Evolutionary conservation across 768 basidiomycete species (phyloP).

Genomic region (Suillus brevipes): DNA sequence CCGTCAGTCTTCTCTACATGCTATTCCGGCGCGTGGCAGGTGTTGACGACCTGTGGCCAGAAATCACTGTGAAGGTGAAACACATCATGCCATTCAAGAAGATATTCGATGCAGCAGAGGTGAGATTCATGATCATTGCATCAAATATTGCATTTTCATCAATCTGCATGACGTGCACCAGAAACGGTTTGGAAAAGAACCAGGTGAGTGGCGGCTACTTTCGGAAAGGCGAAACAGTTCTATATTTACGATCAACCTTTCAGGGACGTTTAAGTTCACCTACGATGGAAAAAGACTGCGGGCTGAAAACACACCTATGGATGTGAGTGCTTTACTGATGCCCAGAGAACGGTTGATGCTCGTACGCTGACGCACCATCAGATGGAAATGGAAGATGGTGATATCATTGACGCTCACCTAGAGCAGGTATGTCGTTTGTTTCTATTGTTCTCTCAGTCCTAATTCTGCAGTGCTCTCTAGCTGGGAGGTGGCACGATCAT

Average conservation of each 20-base stretch:
- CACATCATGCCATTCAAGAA: constrained; percentile 62
- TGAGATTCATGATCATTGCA: constrained; percentile 29
- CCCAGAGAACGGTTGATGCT: background rate
- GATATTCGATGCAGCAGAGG: constrained; percentile 69
- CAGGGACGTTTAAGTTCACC: constrained; percentile 65
- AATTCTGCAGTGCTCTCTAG: constrained; percentile 10
- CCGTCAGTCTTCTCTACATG: constrained; percentile 37
- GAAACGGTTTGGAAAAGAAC: constrained; percentile 60
- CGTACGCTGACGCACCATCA: constrained; percentile 24
- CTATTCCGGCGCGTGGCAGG: constrained; percentile 7
- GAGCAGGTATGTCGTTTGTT: constrained; percentile 45
- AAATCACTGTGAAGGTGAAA: constrained; percentile 68
- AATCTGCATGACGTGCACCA: constrained; percentile 23
- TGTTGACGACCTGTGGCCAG: constrained; percentile 33
- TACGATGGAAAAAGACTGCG: constrained; percentile 54
- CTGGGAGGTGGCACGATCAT: constrained; percentile 21
- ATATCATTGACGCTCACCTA: constrained; percentile 59
- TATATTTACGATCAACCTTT: background rate
- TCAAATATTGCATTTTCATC: background rate
- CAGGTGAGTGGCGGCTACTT: constrained; percentile 40
- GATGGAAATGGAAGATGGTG: constrained; percentile 62
- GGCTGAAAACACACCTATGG: constrained; percentile 52
- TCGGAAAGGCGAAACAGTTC: background rate
- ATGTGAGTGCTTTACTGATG: constrained; percentile 37
- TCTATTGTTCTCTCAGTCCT: background rate